Evolutionary conservation across 1,284 basidiomycete species (phyloP), one percentile per base, ranked within the genome.

Genomic region (Ceratorhiza oryzae-sativae): DNA sequence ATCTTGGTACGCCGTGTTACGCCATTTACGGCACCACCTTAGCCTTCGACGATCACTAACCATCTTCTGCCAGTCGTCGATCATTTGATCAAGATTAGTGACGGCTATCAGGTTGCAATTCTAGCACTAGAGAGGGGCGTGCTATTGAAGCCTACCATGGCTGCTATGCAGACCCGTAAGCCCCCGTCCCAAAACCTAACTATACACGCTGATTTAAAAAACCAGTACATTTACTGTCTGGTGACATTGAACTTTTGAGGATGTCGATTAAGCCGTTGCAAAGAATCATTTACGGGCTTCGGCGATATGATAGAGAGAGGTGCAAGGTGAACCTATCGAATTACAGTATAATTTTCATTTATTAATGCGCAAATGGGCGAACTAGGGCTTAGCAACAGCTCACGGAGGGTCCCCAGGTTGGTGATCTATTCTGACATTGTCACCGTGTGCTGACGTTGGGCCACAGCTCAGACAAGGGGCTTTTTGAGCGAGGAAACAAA

Each of bases 231-330:
- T 39, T 68, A 2, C 13, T 68, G 20, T 56, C 53, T 2, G 65
- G 65, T 3, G 65, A 68, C 27, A 68, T 68, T 12, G 39, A 51
- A n/a, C 51, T 68, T n/a, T 23, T 68, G 30, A 42, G 15, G 20
- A 68, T 68, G 65, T n/a, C 49, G 18, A 56, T 68, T 32, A 55
- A 46, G 27, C 65, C 65, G 30, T 41, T 68, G 30, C 51, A 68
- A 25, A 1, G 65, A 34, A 55, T 68, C 20, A 23, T 68, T 4
- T 68, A 68, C 23, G 51, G 65, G 2, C 27, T 68, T 4, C 34
- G 51, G 34, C 34, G 65, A 34, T 68, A 68, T 23, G 65, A 68
- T 23, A 13, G 30, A 9, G 65, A 55, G 34, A 55, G 65, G 34
- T 55, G 3, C 39, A 68, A 32, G 65, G 65, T 68, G 8, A 18